These are phyloP conservation scores for Exserohilum rostratum DNA, from an alignment of 2,329 filamentous ascomycete species.

Conservation along the genomic window DNA sequence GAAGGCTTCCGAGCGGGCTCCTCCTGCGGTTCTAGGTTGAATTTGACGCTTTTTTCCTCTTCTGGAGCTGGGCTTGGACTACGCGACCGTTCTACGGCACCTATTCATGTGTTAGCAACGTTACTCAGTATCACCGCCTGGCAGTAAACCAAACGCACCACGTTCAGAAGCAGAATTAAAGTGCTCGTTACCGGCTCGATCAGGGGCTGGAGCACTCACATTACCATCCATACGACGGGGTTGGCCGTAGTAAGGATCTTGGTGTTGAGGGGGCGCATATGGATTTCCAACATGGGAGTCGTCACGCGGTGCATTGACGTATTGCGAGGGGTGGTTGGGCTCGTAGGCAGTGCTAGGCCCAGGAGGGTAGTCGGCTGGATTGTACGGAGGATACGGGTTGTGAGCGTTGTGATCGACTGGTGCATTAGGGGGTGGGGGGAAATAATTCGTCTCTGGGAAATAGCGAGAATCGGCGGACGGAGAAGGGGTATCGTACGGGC, in stretches of 20 bases:
- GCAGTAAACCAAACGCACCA: conserved; percentile 45
- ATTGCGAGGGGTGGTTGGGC: conserved; percentile 38
- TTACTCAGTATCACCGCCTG: conserved; percentile 22
- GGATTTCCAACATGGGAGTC: conserved; percentile 39
- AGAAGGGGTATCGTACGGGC: conserved; percentile 30
- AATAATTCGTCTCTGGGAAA: conserved; percentile 56
- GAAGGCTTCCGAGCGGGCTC: conserved; percentile 25
- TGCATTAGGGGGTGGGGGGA: conserved; percentile 54
- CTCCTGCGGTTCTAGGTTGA: conserved; percentile 44
- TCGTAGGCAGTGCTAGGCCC: conserved; percentile 29
- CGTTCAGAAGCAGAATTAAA: conserved; percentile 26
- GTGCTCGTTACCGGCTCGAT: conserved; percentile 36
- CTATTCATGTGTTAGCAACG: conserved; percentile 19
- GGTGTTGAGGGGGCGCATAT: conserved; percentile 32
- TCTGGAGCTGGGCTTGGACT: conserved; percentile 23
- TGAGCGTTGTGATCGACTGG: conserved; percentile 38
- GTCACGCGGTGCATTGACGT: conserved; percentile 37
- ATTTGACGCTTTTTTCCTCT: conserved; percentile 47
- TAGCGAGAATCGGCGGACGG: conserved; percentile 47
- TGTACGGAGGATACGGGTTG: conserved; percentile 40
- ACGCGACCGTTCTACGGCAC: conserved; percentile 31
- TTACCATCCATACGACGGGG: conserved; percentile 51
- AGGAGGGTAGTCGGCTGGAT: conserved; percentile 54
- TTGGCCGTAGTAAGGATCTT: conserved; percentile 42
- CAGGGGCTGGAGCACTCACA: conserved; percentile 55